Conservation (phyloP, 345 rosid genomes). For the Salix brachista region DNA sequence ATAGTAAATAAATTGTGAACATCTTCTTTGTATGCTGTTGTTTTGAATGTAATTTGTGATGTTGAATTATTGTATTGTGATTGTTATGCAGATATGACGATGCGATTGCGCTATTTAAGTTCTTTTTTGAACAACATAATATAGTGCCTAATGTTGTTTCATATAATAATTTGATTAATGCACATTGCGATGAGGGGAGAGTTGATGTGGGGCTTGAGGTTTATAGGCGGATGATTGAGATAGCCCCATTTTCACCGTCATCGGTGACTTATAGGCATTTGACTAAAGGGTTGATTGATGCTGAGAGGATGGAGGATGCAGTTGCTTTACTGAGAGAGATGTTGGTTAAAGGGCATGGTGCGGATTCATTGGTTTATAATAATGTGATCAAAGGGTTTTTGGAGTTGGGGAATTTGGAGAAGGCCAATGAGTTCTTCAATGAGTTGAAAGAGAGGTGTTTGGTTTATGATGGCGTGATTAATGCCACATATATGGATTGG, state of each 20-base stretch:
- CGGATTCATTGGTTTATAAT: slow-evolving; percentile 81
- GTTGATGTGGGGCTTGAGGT: slow-evolving; percentile 67
- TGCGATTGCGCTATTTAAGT: slow-evolving; percentile 68
- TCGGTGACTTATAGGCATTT: slow-evolving; percentile 85
- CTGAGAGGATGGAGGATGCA: slow-evolving; percentile 70
- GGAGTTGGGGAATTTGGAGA: slow-evolving; percentile 66
- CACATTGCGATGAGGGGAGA: slow-evolving; percentile 78
- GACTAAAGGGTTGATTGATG: slow-evolving; percentile 81
- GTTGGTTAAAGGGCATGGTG: slow-evolving; percentile 89
- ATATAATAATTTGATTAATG: slow-evolving; percentile 81
- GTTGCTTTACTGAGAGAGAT: slow-evolving; percentile 79
- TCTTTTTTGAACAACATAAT: slow-evolving; percentile 70
- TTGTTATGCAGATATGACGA: slow-evolving; percentile 33
- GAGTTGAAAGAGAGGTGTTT: slow-evolving; percentile 75
- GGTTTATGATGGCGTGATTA: slow-evolving; percentile 88
- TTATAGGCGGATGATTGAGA: slow-evolving; percentile 62
- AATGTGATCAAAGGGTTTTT: slow-evolving; percentile 73
- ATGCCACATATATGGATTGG: slow-evolving; percentile 86
- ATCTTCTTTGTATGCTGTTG: background rate
- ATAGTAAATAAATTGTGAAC: background rate
- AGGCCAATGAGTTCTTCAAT: slow-evolving; percentile 84
- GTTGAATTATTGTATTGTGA: background rate
- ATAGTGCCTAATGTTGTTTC: slow-evolving; percentile 92
- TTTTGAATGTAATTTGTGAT: background rate
- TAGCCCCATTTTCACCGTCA: slow-evolving; percentile 78